Percentiles rank a stretch among this genome's conserved stretches.
Evolutionary conservation across 2,329 filamentous ascomycete species (phyloP).

Genomic region (Lachnellula cervina): DNA sequence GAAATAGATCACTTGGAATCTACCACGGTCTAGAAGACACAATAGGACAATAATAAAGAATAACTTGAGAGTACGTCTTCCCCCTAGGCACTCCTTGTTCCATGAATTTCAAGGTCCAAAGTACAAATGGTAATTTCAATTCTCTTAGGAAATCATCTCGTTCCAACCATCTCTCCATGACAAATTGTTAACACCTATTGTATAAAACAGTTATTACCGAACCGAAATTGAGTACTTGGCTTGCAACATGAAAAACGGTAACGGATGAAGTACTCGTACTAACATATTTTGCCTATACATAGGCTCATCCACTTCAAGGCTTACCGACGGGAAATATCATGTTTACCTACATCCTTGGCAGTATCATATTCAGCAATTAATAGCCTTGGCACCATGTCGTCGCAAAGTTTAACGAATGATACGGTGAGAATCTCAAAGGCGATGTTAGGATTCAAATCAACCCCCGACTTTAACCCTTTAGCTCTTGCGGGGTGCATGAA

Average conservation of each 20-base stretch:
- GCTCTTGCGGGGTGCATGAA: not conserved
- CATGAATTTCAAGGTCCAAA: no score
- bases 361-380: not conserved
- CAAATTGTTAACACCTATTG: not conserved
- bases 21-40: no score
- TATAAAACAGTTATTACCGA: not conserved
- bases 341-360: not conserved
- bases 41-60: no score
- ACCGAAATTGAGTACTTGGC: not conserved
- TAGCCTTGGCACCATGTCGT: no score
- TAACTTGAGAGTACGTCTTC: no score
- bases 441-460: not conserved
- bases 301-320: not conserved
- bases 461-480: not conserved
- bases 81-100: no score
- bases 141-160: no score
- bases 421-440: not conserved
- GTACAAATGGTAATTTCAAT: no score
- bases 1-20: not conserved
- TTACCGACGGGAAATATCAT: not conserved
- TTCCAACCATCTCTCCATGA: not conserved
- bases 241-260: not conserved
- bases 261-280: not conserved
- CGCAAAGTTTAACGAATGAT: not conserved
- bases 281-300: conserved; percentile 2